Conservation (phyloP, 495 filamentous ascomycete genomes). For the Penicillium samsonianum region DNA sequence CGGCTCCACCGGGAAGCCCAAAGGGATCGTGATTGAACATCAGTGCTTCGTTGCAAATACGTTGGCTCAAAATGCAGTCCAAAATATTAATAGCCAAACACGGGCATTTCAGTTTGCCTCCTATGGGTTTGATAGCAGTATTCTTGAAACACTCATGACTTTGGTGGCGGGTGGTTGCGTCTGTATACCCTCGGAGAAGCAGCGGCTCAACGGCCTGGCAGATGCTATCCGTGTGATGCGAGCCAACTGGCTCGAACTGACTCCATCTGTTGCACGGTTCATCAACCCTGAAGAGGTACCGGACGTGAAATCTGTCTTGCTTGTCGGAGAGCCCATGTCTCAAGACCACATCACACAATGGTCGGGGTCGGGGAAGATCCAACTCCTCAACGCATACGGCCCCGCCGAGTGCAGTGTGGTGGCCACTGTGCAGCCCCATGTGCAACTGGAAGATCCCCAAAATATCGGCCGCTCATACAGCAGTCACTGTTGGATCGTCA, state of each 20-base stretch:
- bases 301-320: slow-evolving; percentile 32
- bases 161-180: slow-evolving; percentile 23
- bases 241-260: slow-evolving; percentile 34
- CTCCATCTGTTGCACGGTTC: slow-evolving; percentile 47
- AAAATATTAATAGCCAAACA: slow-evolving; percentile 2
- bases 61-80: neutral
- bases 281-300: slow-evolving; percentile 32
- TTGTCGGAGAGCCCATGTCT: slow-evolving; percentile 36
- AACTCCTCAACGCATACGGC: slow-evolving; percentile 5
- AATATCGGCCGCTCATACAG: slow-evolving; percentile 4
- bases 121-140: slow-evolving; percentile 22
- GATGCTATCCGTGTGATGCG: slow-evolving; percentile 26
- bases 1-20: slow-evolving; percentile 41
- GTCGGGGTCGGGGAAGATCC: slow-evolving; percentile 10
- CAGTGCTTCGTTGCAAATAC: slow-evolving; percentile 27
- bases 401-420: slow-evolving; percentile 6
- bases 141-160: slow-evolving; percentile 16
- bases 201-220: slow-evolving; percentile 29
- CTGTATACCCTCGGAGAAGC: slow-evolving; percentile 30
- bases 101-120: slow-evolving; percentile 26
- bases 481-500: slow-evolving; percentile 5
- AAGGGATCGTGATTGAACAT: slow-evolving; percentile 48
- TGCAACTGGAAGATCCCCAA: neutral
- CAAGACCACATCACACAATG: slow-evolving; percentile 19
- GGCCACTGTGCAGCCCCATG: neutral